A percentile compares a stretch with the other conserved stretches of the same genome.
phyloP scores from a whole-genome alignment of 768 basidiomycete genomes.

The Calocybe cyanea region DNA sequence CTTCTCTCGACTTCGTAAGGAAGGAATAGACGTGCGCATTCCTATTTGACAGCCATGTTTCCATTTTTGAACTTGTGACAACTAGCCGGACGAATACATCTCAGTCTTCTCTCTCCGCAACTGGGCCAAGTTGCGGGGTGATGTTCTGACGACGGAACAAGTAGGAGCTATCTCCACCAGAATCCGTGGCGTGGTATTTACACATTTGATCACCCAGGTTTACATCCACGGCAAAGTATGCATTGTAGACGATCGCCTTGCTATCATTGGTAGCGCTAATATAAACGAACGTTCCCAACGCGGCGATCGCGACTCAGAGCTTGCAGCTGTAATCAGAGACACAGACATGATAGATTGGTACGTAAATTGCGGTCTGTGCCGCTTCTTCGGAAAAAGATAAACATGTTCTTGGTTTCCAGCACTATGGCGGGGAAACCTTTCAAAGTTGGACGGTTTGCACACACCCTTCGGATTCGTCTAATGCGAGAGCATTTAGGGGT shows the following conservation, averaged over 20 bases:
- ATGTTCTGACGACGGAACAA: slow-evolving; percentile 84
- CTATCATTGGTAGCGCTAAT: slow-evolving; percentile 94
- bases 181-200: neutral
- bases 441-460: slow-evolving; percentile 96
- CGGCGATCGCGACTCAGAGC: slow-evolving; percentile 95
- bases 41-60: neutral
- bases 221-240: slow-evolving; percentile 89
- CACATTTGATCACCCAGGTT: slow-evolving; percentile 41
- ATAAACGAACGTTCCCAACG: slow-evolving; percentile 96
- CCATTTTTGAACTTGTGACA: slow-evolving; percentile 8
- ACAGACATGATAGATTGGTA: slow-evolving; percentile 96
- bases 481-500: slow-evolving; percentile 97
- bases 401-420: slow-evolving; percentile 32
- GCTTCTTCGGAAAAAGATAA: neutral
- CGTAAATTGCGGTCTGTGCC: slow-evolving; percentile 17
- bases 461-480: slow-evolving; percentile 85
- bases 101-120: slow-evolving; percentile 86
- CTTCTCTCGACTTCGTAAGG: slow-evolving; percentile 77
- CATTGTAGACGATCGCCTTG: slow-evolving; percentile 92
- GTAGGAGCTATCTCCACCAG: slow-evolving; percentile 31
- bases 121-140: slow-evolving; percentile 89
- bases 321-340: slow-evolving; percentile 90
- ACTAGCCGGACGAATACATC: slow-evolving; percentile 89
- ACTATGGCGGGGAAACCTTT: slow-evolving; percentile 93
- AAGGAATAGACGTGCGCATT: slow-evolving; percentile 77